Percentiles rank a stretch among this genome's conserved stretches.
phyloP scores from a whole-genome alignment of 2,329 filamentous ascomycete species.

The Coniochaeta sp. region DNA sequence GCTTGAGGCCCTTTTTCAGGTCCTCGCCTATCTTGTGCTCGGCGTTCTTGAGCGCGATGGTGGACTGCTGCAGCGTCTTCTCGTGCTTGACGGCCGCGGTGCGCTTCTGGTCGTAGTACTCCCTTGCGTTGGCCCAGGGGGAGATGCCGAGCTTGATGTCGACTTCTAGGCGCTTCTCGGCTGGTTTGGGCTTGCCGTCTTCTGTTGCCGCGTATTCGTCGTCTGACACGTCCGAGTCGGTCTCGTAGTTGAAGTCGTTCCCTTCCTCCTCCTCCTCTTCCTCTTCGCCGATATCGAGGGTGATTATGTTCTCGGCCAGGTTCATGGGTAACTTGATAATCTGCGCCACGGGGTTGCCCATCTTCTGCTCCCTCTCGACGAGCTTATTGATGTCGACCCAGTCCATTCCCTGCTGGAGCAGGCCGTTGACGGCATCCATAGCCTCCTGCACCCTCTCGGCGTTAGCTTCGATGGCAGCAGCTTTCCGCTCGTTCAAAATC shows the following conservation, averaged over 20 bases:
- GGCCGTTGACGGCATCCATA: constrained; percentile 82
- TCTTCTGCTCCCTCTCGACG: constrained; percentile 78
- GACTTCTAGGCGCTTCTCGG: constrained; percentile 56
- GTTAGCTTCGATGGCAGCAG: constrained; percentile 85
- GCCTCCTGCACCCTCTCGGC: constrained; percentile 87
- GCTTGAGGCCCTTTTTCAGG: constrained; percentile 79
- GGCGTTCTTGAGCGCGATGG: constrained; percentile 78
- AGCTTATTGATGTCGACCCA: constrained; percentile 88
- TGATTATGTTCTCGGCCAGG: constrained; percentile 82
- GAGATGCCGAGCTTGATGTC: constrained; percentile 80
- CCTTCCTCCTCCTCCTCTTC: constrained; percentile 47
- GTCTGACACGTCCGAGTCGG: constrained; percentile 54
- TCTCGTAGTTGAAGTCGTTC: constrained; percentile 44
- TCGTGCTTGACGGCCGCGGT: constrained; percentile 79
- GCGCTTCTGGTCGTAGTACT: constrained; percentile 88
- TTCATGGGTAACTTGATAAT: constrained; percentile 85
- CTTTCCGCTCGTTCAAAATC: constrained; percentile 77
- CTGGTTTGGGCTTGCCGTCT: constrained; percentile 25
- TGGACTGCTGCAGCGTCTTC: constrained; percentile 76
- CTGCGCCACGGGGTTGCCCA: constrained; percentile 76
- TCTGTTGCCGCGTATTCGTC: constrained; percentile 23
- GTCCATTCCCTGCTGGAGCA: constrained; percentile 94
- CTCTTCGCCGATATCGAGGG: constrained; percentile 65
- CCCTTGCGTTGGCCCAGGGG: constrained; percentile 82
- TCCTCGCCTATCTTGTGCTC: constrained; percentile 83